Evolutionary conservation across 768 basidiomycete genomes (phyloP).

Genomic region (Pisolithus albus): DNA sequence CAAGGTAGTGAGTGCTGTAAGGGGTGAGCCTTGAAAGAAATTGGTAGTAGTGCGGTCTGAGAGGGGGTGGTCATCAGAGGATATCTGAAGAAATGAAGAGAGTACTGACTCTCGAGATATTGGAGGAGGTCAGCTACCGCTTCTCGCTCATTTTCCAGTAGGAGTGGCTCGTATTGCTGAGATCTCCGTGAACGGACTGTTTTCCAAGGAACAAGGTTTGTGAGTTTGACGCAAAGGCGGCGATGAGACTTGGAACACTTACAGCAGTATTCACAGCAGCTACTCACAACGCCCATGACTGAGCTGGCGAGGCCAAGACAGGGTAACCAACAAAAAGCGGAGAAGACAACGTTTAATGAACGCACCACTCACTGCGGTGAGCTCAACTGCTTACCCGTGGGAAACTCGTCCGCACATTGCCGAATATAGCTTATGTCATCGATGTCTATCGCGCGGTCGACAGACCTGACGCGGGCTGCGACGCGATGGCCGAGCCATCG

Average conservation of each 20-base stretch:
- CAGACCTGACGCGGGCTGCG: background rate
- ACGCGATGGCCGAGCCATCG: conserved; percentile 70
- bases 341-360: background rate
- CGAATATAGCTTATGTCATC: background rate
- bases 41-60: conserved; percentile 93
- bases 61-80: background rate
- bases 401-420: conserved; percentile 19
- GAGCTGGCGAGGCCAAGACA: background rate
- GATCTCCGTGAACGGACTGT: conserved; percentile 76
- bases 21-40: conserved; percentile 92
- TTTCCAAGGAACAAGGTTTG: conserved; percentile 12
- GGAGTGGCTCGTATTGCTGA: conserved; percentile 79
- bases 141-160: conserved; percentile 91
- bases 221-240: conserved; percentile 9
- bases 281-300: conserved; percentile 66
- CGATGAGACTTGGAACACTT: conserved; percentile 24
- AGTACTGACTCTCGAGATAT: conserved; percentile 86
- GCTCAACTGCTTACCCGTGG: conserved; percentile 11
- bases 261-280: conserved; percentile 85
- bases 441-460: conserved; percentile 8
- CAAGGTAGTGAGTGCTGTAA: conserved; percentile 89
- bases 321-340: background rate
- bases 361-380: background rate
- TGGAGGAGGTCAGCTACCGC: conserved; percentile 96
- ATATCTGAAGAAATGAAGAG: background rate